A percentile compares a stretch with the other conserved stretches of the same genome.
Conservation (phyloP, 1,284 basidiomycete genomes). For the Mycena citricolor region DNA sequence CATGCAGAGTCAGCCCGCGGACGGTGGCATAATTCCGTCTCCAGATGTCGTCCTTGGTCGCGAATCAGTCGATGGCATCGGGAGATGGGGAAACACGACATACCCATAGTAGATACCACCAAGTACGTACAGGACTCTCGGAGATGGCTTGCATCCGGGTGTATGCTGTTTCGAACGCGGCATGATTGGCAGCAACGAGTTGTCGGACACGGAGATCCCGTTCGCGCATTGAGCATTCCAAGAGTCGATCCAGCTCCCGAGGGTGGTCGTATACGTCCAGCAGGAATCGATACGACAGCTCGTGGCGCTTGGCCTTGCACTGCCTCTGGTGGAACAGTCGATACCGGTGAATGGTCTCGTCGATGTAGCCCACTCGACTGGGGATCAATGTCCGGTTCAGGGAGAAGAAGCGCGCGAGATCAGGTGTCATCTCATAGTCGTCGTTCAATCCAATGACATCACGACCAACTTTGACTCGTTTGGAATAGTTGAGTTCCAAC, state of each 20-base stretch:
- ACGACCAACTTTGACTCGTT: conserved; percentile 50
- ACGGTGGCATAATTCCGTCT: conserved; percentile 63
- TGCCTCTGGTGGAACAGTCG: conserved; percentile 52
- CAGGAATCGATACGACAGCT: conserved; percentile 71
- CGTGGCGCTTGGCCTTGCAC: conserved; percentile 52
- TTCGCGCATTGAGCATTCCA: conserved; percentile 50
- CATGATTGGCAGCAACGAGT: conserved; percentile 50
- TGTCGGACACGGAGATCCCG: conserved; percentile 54
- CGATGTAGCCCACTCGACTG: conserved; percentile 44
- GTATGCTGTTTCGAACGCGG: conserved; percentile 55
- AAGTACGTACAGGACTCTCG: conserved; percentile 53
- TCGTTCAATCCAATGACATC: conserved; percentile 65
- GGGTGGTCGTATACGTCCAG: conserved; percentile 60
- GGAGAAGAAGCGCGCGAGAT: conserved; percentile 64
- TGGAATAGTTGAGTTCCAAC: conserved; percentile 60
- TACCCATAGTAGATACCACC: conserved; percentile 87
- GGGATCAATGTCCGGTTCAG: conserved; percentile 59
- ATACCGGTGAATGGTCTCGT: conserved; percentile 53
- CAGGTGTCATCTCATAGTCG: conserved; percentile 63
- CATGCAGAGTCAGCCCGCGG: conserved; percentile 44
- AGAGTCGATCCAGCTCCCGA: conserved; percentile 44
- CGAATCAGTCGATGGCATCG: conserved; percentile 1
- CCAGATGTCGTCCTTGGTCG: conserved; percentile 67
- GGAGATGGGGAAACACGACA: conserved; percentile 27
- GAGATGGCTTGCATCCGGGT: conserved; percentile 58